Base-by-base conservation (phyloP, 169 alveolate genomes). In the Plasmodium inui region DNA sequence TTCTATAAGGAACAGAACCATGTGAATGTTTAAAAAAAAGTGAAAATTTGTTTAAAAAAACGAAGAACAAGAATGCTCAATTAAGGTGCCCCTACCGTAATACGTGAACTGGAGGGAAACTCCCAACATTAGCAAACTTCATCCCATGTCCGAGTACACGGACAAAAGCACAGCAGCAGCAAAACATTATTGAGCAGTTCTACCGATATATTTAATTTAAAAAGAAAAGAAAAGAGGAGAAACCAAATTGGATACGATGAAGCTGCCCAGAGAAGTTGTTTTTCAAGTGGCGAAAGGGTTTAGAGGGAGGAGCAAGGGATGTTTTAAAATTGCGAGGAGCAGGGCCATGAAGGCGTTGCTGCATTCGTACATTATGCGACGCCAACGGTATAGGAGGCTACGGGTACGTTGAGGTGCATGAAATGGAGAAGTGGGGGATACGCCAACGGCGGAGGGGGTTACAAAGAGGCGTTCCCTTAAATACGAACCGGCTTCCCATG, bases 271-370 rank as follows among this genome's bases (percentile, higher is more conserved):
- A 32, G 90, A 95, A 41, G 95, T 96, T 8, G 97, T 96, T 67
- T 96, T 95, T 82, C 96, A 96, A 90, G 96, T 96, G 8, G 96
- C 96, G 17, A 95, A 95, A 71, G 97, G 97, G 19, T 96, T 96
- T 89, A 17, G 97, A 46, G 97, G 97, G 50, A 93, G 97, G 57
- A 96, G 97, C 82, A 96, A 96, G 79, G 96, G 96, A 22, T 96
- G 97, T 41, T 78, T 96, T 70, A 96, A 96, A 90, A 89, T 96
- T 37, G 97, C 97, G 46, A 83, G 97, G 9, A 94, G 95, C 34
- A 86, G 97, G 19, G 97, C 97, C 28, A 96, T 96, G 90, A 96
- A 95, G 70, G 97, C 97, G 10, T 70, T 96, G 92, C 73, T 94
- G 30, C 88, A 96, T 92, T 95, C 97, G 19, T 96, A 92, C 67